Evolutionary conservation across 202 grass and related monocot species (phyloP).

Genomic region (Cymbopogon flexuosus): DNA sequence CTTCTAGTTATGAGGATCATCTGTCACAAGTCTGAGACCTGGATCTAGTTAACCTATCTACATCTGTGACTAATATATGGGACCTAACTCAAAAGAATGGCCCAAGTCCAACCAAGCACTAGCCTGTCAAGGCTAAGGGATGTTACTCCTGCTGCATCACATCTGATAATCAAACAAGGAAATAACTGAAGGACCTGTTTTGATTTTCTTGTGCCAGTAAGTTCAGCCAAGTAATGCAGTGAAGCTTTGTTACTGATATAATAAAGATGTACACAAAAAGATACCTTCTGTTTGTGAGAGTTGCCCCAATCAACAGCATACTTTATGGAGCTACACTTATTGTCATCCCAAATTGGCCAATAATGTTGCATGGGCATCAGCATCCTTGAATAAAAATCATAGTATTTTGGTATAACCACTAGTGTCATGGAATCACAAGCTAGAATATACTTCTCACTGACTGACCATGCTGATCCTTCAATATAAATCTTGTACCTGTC

Average conservation of each 20-base stretch:
- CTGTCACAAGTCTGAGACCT: not conserved
- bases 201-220: not conserved
- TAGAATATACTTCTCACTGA: slow-evolving; percentile 96
- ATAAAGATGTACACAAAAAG: not conserved
- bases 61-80: not conserved
- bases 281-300: slow-evolving; percentile 78
- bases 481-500: slow-evolving; percentile 93
- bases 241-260: not conserved
- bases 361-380: slow-evolving; percentile 78
- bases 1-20: not conserved
- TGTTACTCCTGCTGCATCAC: not conserved
- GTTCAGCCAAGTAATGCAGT: not conserved
- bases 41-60: not conserved
- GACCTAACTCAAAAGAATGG: slow-evolving; percentile 11
- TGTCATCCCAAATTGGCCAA: slow-evolving; percentile 65
- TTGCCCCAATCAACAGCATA: slow-evolving; percentile 92
- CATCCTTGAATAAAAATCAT: slow-evolving; percentile 78
- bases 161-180: slow-evolving; percentile 7
- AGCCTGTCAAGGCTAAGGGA: slow-evolving; percentile 5
- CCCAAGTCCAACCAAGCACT: slow-evolving; percentile 6
- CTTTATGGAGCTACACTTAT: slow-evolving; percentile 77
- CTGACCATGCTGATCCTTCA: slow-evolving; percentile 85
- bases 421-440: slow-evolving; percentile 85
- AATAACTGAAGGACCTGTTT: not conserved
- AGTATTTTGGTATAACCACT: slow-evolving; percentile 67